These are phyloP conservation scores for Penicillium macrosclerotiorum DNA, from an alignment of 495 filamentous ascomycete genomes.

Conservation along the genomic window DNA sequence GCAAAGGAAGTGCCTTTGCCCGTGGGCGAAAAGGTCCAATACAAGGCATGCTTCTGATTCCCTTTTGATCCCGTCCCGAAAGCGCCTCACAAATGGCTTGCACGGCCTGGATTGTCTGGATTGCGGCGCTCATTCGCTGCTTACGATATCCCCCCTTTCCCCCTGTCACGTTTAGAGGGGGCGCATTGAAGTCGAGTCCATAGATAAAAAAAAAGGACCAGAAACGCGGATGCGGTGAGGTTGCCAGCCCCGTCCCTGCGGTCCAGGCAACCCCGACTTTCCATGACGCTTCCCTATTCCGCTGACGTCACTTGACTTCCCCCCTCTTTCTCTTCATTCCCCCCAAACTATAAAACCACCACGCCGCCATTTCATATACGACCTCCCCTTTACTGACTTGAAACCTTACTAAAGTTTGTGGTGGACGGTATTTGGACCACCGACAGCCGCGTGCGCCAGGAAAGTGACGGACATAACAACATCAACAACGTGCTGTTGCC, in stretches of 20 bases:
- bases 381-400: conserved; percentile 11
- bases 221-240: conserved; percentile 23
- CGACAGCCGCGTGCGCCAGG: conserved; percentile 72
- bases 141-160: no score
- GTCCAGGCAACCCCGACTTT: conserved; percentile 17
- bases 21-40: conserved; percentile 64
- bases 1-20: conserved; percentile 75
- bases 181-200: no score
- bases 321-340: conserved; percentile 8
- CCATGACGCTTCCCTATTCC: conserved; percentile 27
- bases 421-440: conserved; percentile 86
- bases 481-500: conserved; percentile 85
- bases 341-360: conserved; percentile 24
- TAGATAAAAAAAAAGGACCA: no score
- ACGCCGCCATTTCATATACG: conserved; percentile 2
- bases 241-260: conserved; percentile 6
- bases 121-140: no score
- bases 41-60: conserved; percentile 62
- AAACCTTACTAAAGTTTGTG: conserved; percentile 65
- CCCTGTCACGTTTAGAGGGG: no score
- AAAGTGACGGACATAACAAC: conserved; percentile 73
- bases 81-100: no score
- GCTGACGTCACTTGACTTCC: conserved; percentile 34
- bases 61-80: no score
- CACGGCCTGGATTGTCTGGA: no score